Evolutionary conservation across 441 rosid species (phyloP), one percentile per base, ranked within the genome.

Genomic region (Populus hybrid): DNA sequence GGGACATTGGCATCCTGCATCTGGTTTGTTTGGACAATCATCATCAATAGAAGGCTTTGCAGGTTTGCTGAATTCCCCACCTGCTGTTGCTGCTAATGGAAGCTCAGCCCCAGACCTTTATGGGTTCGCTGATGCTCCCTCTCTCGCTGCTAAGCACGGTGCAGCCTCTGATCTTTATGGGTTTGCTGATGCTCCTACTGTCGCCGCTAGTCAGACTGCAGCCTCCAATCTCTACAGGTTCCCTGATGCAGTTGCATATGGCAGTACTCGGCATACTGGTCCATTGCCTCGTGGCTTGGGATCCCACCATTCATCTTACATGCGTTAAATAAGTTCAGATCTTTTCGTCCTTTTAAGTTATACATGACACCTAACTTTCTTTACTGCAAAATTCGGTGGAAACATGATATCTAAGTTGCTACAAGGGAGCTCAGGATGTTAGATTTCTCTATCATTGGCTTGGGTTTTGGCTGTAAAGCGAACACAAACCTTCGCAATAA

Each of bases 21-120:
- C 88, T 70, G 83, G 85, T 21, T 73, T 83, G 67, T 81, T 77
- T 73, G 76, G 82, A 67, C 78, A 77, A 57, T 83, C 91, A 74
- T 71, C 85, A 69, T 84, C 90, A 34, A 35, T 74, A 59, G 92
- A 89, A 75, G 83, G 89, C 50, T 90, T 85, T 83, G 81, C 67
- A 4, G 88, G 87, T 84, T 76, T 86, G 78, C 84, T 80, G 20
- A 83, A 83, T 79, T 81, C 82, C 67, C 59, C 81, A 4, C 79
- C 85, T 23, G 30, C 73, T 2, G 80, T 9, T 76, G 67, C 78
- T 57, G 80, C 72, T 71, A 78, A 63, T 69, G 67, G 75, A 69
- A 85, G 73, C 72, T 21, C 84, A 26, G 73, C 82, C 18, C 73
- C 86, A 23, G 89, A 90, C 79, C 82, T 87, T 12, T 86, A 88